phyloP scores from a whole-genome alignment of 805 yeast species.

The Wickerhamiella australiensis region DNA sequence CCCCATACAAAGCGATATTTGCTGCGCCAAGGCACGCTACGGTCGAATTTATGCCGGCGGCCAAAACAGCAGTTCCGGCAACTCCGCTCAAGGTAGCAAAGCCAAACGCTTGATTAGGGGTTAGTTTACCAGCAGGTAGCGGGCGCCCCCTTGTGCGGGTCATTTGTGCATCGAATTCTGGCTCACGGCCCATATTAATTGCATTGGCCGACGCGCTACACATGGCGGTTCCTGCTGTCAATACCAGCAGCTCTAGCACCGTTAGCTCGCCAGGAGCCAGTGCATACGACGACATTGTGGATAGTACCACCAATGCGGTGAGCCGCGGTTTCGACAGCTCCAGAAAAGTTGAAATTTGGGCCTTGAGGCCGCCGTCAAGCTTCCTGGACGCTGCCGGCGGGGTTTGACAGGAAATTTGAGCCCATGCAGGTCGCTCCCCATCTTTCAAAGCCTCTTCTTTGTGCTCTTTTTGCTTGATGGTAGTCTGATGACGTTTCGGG shows the following conservation, averaged over 20 bases:
- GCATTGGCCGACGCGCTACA: constrained; percentile 94
- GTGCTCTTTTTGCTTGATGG: not conserved
- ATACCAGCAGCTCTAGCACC: constrained; percentile 50
- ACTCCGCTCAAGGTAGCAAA: constrained; percentile 71
- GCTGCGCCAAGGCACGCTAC: constrained; percentile 72
- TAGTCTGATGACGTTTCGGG: not conserved
- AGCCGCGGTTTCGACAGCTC: constrained; percentile 85
- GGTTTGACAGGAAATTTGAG: constrained; percentile 8
- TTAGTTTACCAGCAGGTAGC: constrained; percentile 68
- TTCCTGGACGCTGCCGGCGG: not conserved
- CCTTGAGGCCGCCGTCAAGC: constrained; percentile 8
- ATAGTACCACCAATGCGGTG: constrained; percentile 74
- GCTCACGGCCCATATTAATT: constrained; percentile 93
- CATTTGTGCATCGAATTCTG: constrained; percentile 78
- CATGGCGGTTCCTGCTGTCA: constrained; percentile 75
- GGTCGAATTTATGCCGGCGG: constrained; percentile 70
- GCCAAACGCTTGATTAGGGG: constrained; percentile 61
- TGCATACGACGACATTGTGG: constrained; percentile 90
- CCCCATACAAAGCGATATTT: constrained; percentile 74
- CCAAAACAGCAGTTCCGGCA: constrained; percentile 55
- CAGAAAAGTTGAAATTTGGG: constrained; percentile 23
- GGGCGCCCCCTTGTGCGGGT: constrained; percentile 80
- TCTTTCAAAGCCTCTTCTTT: not conserved
- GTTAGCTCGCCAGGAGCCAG: constrained; percentile 76
- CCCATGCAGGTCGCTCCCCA: constrained; percentile 7